Base-by-base conservation (phyloP, 1,284 basidiomycete species). In the Ustilago crameri region DNA sequence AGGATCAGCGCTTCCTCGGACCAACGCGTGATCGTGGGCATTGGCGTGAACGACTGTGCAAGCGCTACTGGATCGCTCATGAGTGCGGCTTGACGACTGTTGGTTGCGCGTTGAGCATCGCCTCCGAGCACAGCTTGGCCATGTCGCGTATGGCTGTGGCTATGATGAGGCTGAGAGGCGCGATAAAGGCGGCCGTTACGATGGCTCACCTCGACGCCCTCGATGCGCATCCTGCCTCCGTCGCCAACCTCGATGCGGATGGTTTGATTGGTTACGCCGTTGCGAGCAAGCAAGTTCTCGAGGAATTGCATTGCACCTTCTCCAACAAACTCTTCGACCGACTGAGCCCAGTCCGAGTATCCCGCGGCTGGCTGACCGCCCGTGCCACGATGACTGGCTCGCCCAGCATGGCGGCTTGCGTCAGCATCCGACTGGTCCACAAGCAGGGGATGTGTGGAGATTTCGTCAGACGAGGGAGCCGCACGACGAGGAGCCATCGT, bases 21-120 rank as follows among this genome's bases (percentile, higher is more conserved):
- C 95, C 95, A 98, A 44, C 95, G 88, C 77, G 92, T 90, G n/a
- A 90, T 82, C 0, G 95, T 97, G 10, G 85, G 90, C 61, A 92
- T 85, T 3, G 94, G 94, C 10, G 82, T 72, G 73, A 86, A 87
- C 15, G 85, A 85, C 20, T 80, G 71, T 7, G 83, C 76, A 17
- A 76, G 65, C 1, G 76, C 63, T 9, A 83, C 79, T n/a, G 70
- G 71, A 42, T 82, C 79, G 23, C 49, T 59, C 37, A 41, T 37
- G 5, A 34, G 26, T n/a, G 51, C 69, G 34, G 59, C 71, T 55
- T 61, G 54, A 45, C 55, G 45, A 56, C 44, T 51, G 62, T 20
- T 66, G 22, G 57, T 3, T 9, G 64, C 57, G 9, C 60, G 54
- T 41, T 57, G 53, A 20, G 51, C 45, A 18, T 61, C 64, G 9